Evolutionary conservation across 371 early-diverging fungal genomes (phyloP).

Genomic region (Zopfochytrium polystomum): DNA sequence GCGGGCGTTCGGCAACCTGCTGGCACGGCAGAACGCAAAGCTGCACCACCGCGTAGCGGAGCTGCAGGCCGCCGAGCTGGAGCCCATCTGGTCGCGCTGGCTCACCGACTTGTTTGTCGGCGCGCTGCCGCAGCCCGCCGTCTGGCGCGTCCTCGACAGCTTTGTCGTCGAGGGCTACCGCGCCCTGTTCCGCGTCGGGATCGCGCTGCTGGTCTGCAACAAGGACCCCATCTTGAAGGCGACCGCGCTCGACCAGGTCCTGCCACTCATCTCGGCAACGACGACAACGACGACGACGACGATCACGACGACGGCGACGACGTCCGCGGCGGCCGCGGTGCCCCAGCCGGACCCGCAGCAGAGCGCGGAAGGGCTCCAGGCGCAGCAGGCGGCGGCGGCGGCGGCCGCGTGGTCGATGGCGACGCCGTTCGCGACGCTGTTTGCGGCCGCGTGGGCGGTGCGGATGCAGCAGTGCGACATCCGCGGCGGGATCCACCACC

Average conservation of each 20-base stretch:
- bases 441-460: slow-evolving; percentile 3
- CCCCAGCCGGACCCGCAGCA: too few species aligned
- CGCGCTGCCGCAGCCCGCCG: slow-evolving; percentile 28
- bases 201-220: slow-evolving; percentile 25
- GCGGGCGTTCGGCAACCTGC: slow-evolving; percentile 40
- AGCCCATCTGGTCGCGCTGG: slow-evolving; percentile 45
- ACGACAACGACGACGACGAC: neutral
- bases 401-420: neutral
- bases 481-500: slow-evolving; percentile 16
- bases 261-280: slow-evolving; percentile 7
- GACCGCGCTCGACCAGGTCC: slow-evolving; percentile 10
- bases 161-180: slow-evolving; percentile 45
- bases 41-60: slow-evolving; percentile 30
- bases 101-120: slow-evolving; percentile 34
- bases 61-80: slow-evolving; percentile 28
- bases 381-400: too few species aligned
- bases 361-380: neutral
- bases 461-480: slow-evolving; percentile 19
- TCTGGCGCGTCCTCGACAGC: slow-evolving; percentile 43
- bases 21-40: slow-evolving; percentile 28
- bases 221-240: slow-evolving; percentile 23
- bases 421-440: neutral
- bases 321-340: too few species aligned
- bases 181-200: slow-evolving; percentile 36
- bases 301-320: neutral